A percentile compares a stretch with the other conserved stretches of the same genome.
These are phyloP conservation scores for Lentinula aciculospora DNA, from an alignment of 768 basidiomycete species.

Conservation along the genomic window DNA sequence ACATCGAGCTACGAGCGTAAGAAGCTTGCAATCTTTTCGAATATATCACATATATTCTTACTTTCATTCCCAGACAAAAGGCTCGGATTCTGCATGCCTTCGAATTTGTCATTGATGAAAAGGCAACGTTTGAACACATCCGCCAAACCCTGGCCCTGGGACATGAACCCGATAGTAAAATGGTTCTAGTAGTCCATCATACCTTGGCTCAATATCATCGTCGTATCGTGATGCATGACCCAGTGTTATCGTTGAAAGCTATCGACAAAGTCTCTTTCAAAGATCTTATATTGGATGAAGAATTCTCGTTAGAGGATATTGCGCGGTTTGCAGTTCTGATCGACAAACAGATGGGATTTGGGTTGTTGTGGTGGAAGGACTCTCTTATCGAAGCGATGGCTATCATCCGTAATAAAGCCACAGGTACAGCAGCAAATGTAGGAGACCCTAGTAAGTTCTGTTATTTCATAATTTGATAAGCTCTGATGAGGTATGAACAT, in stretches of 20 bases:
- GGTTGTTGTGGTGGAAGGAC: slow-evolving; percentile 22
- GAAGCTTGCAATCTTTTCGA: neutral
- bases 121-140: neutral
- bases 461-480: neutral
- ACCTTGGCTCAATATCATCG: slow-evolving; percentile 19
- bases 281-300: slow-evolving; percentile 24
- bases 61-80: neutral
- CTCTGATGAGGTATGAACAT: too few relatives aligned
- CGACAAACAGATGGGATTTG: slow-evolving; percentile 6
- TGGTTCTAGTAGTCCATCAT: neutral
- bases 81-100: neutral
- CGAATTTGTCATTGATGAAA: neutral
- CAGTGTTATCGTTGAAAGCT: slow-evolving; percentile 20
- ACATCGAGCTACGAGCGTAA: neutral
- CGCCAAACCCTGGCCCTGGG: neutral
- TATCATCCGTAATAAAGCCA: neutral
- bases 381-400: slow-evolving; percentile 17
- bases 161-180: neutral
- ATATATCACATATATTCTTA: neutral
- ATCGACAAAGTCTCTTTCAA: slow-evolving; percentile 24
- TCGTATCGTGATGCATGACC: slow-evolving; percentile 23
- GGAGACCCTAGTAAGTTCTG: neutral
- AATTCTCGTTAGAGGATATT: slow-evolving; percentile 21
- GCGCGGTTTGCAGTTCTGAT: slow-evolving; percentile 9
- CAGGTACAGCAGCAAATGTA: neutral